Evolutionary conservation across 805 yeast genomes (phyloP), one percentile per base, ranked within the genome.

Genomic region (Suhomyces sp.): DNA sequence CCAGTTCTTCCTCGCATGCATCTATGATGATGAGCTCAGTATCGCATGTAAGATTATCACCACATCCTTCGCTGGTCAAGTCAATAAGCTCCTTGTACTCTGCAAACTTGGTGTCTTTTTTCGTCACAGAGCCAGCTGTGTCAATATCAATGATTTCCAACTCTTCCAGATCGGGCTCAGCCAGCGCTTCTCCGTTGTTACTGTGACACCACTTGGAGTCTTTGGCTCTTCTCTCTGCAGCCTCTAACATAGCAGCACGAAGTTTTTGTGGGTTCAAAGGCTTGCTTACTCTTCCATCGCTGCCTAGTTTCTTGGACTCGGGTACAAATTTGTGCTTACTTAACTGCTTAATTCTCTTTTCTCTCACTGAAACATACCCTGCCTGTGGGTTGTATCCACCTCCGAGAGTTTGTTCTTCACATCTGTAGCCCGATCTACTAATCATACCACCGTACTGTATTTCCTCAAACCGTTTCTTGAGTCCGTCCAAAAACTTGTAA

Each of bases 401-500:
- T 3, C 87, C 87, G 5, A 84, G 61, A 20, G 60, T 69, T 20
- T 72, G 66, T 46, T 79, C 82, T 22, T 75, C 75, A 48, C 85
- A 77, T 7, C 79, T 67, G 57, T 79, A 83, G 7, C 79, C 80
- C 13, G 80, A 76, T 1, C 75, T 72, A 1, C 62, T 59, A 35
- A 72, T 72, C 4, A 81, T 73, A 0, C 79, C 77, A 25, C 71
- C 69, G 39, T 68, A 53, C 56, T 76, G 78, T 43, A 78, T 61
- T 7, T 72, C 69, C 48, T 74, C 75, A 59, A 70, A 83, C 60
- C 86, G 70, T 5, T 71, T 72, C 51, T 79, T 80, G 40, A 87
- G 72, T 53, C 80, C 82, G 50, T 87, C 93, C 56, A 90, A 66
- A 47, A 78, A 77, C 47, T 71, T 71, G 63, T 89, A 89, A 63